These are phyloP conservation scores for Fremontodendron californicum DNA, from an alignment of 345 rosid species.

Conservation along the genomic window DNA sequence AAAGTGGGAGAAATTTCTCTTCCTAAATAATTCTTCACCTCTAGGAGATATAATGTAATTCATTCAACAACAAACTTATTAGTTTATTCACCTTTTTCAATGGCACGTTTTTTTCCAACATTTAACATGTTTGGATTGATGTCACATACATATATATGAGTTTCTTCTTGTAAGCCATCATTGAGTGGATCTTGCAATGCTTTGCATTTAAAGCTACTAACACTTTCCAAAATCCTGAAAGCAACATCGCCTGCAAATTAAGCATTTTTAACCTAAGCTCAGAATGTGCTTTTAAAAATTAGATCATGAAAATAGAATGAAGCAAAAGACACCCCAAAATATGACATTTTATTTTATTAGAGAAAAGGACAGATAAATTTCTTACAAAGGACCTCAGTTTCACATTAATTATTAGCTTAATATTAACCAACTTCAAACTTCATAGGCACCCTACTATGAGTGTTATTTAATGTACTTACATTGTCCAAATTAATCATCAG, in stretches of 20 bases:
- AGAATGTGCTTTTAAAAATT: too few species aligned
- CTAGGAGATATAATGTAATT: not conserved
- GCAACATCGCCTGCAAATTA: conserved; percentile 81
- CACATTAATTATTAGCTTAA: not conserved
- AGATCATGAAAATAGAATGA: not conserved
- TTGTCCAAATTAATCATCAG: not conserved
- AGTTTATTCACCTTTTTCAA: conserved; percentile 59
- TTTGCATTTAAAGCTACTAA: conserved; percentile 49
- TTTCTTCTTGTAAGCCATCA: conserved; percentile 65
- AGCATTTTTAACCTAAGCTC: conserved; percentile 8
- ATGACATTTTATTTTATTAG: not conserved
- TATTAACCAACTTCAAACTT: not conserved
- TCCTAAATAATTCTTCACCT: not conserved
- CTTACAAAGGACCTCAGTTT: not conserved
- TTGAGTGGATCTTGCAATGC: conserved; percentile 49
- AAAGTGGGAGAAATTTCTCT: conserved; percentile 8
- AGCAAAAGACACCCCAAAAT: not conserved
- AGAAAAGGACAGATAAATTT: not conserved
- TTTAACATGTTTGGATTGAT: conserved; percentile 85
- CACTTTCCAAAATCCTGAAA: conserved; percentile 65
- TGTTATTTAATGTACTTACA: not conserved
- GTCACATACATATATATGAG: conserved; percentile 78
- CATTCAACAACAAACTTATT: not conserved
- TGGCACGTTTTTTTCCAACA: conserved; percentile 71
- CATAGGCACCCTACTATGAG: not conserved